Evolutionary conservation across 1,284 basidiomycete genomes (phyloP).

Genomic region (Pisolithus thermaeus): DNA sequence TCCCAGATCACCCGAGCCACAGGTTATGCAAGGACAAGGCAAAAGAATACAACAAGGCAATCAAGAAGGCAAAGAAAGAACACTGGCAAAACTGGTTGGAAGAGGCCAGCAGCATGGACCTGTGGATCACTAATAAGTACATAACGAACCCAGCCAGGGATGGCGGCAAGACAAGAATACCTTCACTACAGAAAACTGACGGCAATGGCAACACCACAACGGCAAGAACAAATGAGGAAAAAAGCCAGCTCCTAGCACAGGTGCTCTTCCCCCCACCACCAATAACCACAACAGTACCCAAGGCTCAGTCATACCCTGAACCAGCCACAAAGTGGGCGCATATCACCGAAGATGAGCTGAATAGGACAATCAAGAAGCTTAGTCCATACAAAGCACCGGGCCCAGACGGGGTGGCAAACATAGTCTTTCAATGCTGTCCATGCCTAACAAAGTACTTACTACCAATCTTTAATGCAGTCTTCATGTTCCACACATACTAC

Average conservation of each 20-base stretch:
- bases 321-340: conserved; percentile 3
- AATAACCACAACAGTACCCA: conserved; percentile 1
- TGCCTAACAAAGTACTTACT: too few species aligned
- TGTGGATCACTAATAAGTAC: conserved; percentile 33
- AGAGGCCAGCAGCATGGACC: conserved; percentile 12
- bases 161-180: conserved; percentile 28
- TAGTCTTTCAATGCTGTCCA: too few species aligned
- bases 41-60: conserved; percentile 26
- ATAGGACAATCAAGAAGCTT: conserved; percentile 11
- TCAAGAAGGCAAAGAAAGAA: conserved; percentile 28
- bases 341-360: conserved; percentile 20
- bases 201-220: background rate
- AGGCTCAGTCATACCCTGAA: conserved; percentile 10
- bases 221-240: conserved; percentile 21
- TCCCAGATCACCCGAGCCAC: conserved; percentile 19
- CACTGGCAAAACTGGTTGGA: conserved; percentile 34
- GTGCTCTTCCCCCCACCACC: conserved; percentile 30
- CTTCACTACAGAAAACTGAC: conserved; percentile 17
- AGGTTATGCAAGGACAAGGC: conserved; percentile 8
- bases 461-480: too few species aligned
- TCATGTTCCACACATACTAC: too few species aligned
- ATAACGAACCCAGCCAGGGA: conserved; percentile 23
- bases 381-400: conserved; percentile 21
- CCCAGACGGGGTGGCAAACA: too few species aligned
- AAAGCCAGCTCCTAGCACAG: conserved; percentile 22